These are phyloP conservation scores for Bryoerythrophyllum caledonicum DNA, from an alignment of 225 moss, liverwort and hornwort species.

Conservation along the genomic window DNA sequence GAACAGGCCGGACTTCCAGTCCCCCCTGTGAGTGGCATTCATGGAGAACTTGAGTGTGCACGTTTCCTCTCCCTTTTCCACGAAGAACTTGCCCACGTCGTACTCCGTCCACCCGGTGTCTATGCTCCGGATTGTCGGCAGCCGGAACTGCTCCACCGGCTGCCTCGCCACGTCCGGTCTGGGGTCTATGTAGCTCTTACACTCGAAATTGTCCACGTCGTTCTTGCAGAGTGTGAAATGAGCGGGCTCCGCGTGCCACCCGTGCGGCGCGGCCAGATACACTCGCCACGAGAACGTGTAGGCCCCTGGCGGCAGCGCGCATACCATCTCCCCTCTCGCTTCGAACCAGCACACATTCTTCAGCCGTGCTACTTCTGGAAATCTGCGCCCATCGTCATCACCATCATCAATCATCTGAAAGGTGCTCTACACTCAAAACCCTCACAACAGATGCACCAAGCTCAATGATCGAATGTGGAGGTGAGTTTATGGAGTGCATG, in stretches of 20 bases:
- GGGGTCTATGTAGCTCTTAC: constrained; percentile 31
- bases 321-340: constrained; percentile 34
- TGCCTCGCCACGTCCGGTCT: not conserved
- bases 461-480: not conserved
- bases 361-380: constrained; percentile 39
- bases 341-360: constrained; percentile 50
- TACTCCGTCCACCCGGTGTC: constrained; percentile 46
- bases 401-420: not conserved
- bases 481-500: not conserved
- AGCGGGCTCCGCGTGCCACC: constrained; percentile 34
- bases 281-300: constrained; percentile 47
- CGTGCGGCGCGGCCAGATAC: constrained; percentile 16
- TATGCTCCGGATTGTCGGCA: constrained; percentile 36
- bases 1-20: constrained; percentile 32
- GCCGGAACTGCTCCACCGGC: constrained; percentile 21
- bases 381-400: constrained; percentile 27
- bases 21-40: not conserved
- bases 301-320: constrained; percentile 41
- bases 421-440: not conserved
- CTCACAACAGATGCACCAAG: not conserved
- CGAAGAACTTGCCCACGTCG: constrained; percentile 43
- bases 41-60: constrained; percentile 24
- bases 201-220: constrained; percentile 10
- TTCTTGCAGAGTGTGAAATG: constrained; percentile 40
- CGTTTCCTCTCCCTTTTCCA: constrained; percentile 31